Evolutionary conservation across 179 eudicot species (phyloP).

Genomic region (Carnegiea gigantea): DNA sequence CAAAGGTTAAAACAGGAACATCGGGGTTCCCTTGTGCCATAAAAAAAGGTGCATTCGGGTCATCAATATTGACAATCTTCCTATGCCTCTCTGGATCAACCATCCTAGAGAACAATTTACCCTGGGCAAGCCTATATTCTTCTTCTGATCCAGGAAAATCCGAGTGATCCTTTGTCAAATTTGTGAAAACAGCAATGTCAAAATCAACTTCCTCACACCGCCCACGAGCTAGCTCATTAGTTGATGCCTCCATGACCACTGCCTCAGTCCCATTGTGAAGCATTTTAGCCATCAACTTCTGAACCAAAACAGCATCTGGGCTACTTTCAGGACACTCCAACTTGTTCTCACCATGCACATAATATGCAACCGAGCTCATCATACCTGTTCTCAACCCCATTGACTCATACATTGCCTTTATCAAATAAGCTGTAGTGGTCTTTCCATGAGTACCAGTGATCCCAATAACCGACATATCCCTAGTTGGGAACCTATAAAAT

Average conservation of each 20-base stretch:
- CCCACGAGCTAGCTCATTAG: constrained; percentile 59
- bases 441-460: constrained; percentile 86
- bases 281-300: constrained; percentile 96
- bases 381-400: constrained; percentile 97
- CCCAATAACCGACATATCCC: constrained; percentile 78
- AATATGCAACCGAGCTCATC: constrained; percentile 79
- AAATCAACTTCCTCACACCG: constrained; percentile 86
- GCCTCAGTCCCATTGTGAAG: constrained; percentile 93
- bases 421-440: constrained; percentile 64
- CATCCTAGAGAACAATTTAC: constrained; percentile 77
- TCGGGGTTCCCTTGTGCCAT: constrained; percentile 71
- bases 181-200: constrained; percentile 92
- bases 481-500: constrained; percentile 77
- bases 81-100: constrained; percentile 90
- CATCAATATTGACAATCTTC: constrained; percentile 90
- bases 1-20: constrained; percentile 88
- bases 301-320: constrained; percentile 75
- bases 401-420: constrained; percentile 83
- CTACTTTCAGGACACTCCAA: constrained; percentile 53
- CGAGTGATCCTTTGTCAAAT: constrained; percentile 55
- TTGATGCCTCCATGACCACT: constrained; percentile 86
- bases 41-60: constrained; percentile 69
- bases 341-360: constrained; percentile 80
- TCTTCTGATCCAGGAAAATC: constrained; percentile 73
- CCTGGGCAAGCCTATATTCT: constrained; percentile 62